Evolutionary conservation across 768 basidiomycete species (phyloP).

Genomic region (Pleurotus sapidus): DNA sequence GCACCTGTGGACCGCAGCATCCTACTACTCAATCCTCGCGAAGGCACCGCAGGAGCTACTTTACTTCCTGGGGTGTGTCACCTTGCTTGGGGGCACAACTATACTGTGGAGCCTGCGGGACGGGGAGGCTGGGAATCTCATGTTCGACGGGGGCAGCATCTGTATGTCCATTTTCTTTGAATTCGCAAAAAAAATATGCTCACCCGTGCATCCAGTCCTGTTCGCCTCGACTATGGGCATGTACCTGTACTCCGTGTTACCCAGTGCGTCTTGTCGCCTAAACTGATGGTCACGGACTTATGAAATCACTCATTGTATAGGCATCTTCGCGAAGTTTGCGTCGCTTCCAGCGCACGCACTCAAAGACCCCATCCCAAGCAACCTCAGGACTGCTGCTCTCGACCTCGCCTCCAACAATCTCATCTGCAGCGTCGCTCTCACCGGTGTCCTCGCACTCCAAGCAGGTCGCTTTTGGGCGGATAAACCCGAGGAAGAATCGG

Average conservation of each 20-base stretch:
- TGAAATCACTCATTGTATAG: slow-evolving; percentile 17
- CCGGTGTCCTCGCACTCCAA: slow-evolving; percentile 82
- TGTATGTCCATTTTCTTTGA: slow-evolving; percentile 37
- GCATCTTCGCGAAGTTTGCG: slow-evolving; percentile 56
- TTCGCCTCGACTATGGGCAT: slow-evolving; percentile 69
- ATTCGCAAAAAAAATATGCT: background rate
- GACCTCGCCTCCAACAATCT: slow-evolving; percentile 83
- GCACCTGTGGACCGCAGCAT: slow-evolving; percentile 78
- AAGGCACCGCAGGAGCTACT: slow-evolving; percentile 56
- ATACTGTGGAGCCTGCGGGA: slow-evolving; percentile 80
- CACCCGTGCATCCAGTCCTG: slow-evolving; percentile 50
- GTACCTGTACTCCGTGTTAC: slow-evolving; percentile 76
- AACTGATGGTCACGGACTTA: no score
- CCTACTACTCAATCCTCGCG: slow-evolving; percentile 78
- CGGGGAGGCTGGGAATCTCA: slow-evolving; percentile 76
- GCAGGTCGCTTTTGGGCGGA: slow-evolving; percentile 87
- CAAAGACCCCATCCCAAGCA: slow-evolving; percentile 59
- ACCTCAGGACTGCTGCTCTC: slow-evolving; percentile 61
- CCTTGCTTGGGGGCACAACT: slow-evolving; percentile 57
- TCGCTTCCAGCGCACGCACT: slow-evolving; percentile 50
- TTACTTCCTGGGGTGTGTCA: slow-evolving; percentile 56
- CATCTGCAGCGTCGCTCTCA: slow-evolving; percentile 83
- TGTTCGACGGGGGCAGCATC: slow-evolving; percentile 90
- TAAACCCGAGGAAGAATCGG: slow-evolving; percentile 57
- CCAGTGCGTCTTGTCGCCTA: slow-evolving; percentile 49